Conservation (phyloP, 139 green algal genomes). For the Ostreobium quekettii region DNA sequence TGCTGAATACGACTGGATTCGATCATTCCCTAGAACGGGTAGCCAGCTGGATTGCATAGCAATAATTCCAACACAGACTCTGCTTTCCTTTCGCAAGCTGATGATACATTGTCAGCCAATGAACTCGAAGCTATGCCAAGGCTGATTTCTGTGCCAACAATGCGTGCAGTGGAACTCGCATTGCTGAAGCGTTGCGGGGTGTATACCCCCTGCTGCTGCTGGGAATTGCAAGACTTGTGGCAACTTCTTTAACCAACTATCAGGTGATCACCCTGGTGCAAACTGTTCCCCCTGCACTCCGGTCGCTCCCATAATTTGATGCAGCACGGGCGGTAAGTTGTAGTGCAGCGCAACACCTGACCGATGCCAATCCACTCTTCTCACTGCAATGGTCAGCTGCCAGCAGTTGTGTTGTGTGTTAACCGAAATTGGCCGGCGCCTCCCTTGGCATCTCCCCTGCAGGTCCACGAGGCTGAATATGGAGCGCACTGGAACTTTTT, state of each 20-base stretch:
- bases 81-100: too few species aligned
- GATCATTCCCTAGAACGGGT: too few species aligned
- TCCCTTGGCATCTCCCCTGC: too few species aligned
- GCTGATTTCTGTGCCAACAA: too few species aligned
- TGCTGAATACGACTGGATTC: too few species aligned
- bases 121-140: too few species aligned
- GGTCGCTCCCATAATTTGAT: neutral
- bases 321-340: neutral
- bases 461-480: slow-evolving; percentile 78
- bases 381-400: neutral
- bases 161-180: too few species aligned
- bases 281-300: neutral
- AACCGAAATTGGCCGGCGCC: neutral
- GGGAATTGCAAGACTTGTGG: slow-evolving; percentile 37
- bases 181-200: slow-evolving; percentile 18
- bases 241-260: slow-evolving; percentile 50
- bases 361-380: neutral
- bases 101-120: too few species aligned
- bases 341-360: neutral
- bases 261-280: slow-evolving; percentile 30
- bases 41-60: too few species aligned
- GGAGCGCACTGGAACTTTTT: slow-evolving; percentile 97
- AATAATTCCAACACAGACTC: too few species aligned
- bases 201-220: slow-evolving; percentile 32
- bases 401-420: neutral